These are phyloP conservation scores for Furcasterigmium sp. DNA, from an alignment of 2,329 filamentous ascomycete species.

Conservation along the genomic window DNA sequence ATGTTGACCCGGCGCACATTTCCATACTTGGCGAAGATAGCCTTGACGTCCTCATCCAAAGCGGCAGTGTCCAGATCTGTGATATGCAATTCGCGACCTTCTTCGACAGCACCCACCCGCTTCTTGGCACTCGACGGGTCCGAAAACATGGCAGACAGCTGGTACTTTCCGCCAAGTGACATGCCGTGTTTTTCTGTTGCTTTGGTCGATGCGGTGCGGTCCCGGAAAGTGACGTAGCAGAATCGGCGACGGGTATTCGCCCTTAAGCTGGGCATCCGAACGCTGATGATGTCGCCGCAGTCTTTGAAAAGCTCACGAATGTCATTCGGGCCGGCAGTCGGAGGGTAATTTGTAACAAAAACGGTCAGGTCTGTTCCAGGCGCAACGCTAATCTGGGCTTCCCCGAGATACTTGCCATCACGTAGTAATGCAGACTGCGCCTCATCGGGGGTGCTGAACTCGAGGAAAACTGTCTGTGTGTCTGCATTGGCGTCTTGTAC, in stretches of 20 bases:
- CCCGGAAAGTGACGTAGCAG: constrained; percentile 89
- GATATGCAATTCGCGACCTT: constrained; percentile 81
- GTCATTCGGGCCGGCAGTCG: constrained; percentile 65
- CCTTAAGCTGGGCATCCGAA: constrained; percentile 89
- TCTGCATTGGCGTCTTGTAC: constrained; percentile 55
- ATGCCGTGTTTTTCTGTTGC: constrained; percentile 71
- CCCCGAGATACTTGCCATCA: constrained; percentile 73
- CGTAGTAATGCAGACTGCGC: constrained; percentile 75
- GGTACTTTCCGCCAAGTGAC: constrained; percentile 61
- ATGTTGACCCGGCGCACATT: constrained; percentile 68
- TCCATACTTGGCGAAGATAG: constrained; percentile 71
- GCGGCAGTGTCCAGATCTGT: constrained; percentile 59
- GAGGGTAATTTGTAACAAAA: constrained; percentile 87
- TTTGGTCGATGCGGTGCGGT: constrained; percentile 59
- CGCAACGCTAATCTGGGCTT: constrained; percentile 66
- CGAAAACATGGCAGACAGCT: constrained; percentile 75
- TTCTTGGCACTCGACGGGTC: constrained; percentile 74
- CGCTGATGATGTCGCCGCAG: constrained; percentile 76
- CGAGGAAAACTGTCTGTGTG: constrained; percentile 69
- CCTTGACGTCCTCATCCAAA: constrained; percentile 63
- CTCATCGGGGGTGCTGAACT: constrained; percentile 78
- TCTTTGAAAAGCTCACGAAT: constrained; percentile 64
- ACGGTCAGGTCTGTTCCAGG: constrained; percentile 75
- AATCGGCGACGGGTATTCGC: constrained; percentile 86
- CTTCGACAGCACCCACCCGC: constrained; percentile 74